Conservation (phyloP, 768 basidiomycete species). For the Clavaria fumosa region DNA sequence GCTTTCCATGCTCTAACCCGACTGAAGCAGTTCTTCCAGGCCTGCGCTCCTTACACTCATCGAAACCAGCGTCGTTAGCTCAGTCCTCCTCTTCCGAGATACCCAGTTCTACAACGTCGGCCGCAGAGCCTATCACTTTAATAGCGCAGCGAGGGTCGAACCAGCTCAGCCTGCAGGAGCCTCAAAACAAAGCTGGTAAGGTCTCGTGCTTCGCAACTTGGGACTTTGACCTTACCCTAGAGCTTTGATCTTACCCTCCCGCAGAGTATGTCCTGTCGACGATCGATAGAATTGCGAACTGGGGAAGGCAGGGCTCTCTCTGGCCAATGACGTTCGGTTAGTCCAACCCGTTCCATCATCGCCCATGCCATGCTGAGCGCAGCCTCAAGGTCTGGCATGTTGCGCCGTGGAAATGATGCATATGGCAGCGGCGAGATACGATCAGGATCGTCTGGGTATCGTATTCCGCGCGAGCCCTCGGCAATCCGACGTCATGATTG, state of each 20-base stretch:
- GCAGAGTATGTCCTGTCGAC: constrained; percentile 93
- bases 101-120: constrained; percentile 27
- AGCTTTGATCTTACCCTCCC: neutral
- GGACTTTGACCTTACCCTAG: neutral
- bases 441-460: constrained; percentile 93
- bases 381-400: constrained; percentile 70
- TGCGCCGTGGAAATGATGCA: constrained; percentile 99
- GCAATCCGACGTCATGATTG: constrained; percentile 97
- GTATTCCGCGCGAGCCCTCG: constrained; percentile 99
- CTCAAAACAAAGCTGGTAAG: constrained; percentile 79
- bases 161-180: constrained; percentile 75
- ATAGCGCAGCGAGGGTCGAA: constrained; percentile 70
- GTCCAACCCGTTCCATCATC: constrained; percentile 7
- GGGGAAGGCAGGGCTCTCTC: constrained; percentile 95
- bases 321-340: constrained; percentile 97
- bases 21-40: constrained; percentile 20
- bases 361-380: constrained; percentile 5
- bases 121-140: constrained; percentile 45
- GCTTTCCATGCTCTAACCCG: too few relatives aligned
- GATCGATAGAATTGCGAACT: constrained; percentile 91
- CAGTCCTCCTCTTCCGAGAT: constrained; percentile 24
- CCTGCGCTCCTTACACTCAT: constrained; percentile 41
- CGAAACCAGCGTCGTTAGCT: constrained; percentile 25
- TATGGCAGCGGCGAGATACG: constrained; percentile 98
- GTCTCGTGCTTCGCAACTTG: neutral